Conservation (phyloP, 257 asterid species). For the Salvia splendens region DNA sequence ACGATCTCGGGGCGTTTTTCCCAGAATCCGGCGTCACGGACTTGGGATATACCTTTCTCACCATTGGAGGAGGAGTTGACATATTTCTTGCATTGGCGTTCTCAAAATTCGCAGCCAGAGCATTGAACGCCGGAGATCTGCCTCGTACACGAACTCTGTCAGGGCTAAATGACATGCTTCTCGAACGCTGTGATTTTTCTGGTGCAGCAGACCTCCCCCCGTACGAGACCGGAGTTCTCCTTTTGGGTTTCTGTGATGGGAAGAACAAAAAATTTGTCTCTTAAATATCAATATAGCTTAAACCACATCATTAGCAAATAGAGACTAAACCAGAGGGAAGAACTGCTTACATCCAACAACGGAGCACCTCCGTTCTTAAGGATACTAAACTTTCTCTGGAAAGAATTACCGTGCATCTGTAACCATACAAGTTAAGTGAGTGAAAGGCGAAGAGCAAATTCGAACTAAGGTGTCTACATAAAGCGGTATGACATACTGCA, state of each 20-base stretch:
- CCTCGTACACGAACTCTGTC: slow-evolving; percentile 99
- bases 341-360: slow-evolving; percentile 58
- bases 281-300: too few species aligned
- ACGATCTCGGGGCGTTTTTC: slow-evolving; percentile 53
- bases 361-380: slow-evolving; percentile 70
- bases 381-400: slow-evolving; percentile 82
- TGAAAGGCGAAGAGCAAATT: slow-evolving; percentile 23
- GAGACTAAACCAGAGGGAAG: slow-evolving; percentile 15
- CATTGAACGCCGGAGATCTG: slow-evolving; percentile 96
- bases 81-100: slow-evolving; percentile 72
- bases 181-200: slow-evolving; percentile 85
- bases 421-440: slow-evolving; percentile 29
- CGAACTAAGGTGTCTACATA: slow-evolving; percentile 1
- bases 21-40: slow-evolving; percentile 81
- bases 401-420: slow-evolving; percentile 94
- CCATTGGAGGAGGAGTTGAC: slow-evolving; percentile 96
- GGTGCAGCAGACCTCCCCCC: slow-evolving; percentile 86
- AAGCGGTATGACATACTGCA: slow-evolving; percentile 56
- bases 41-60: slow-evolving; percentile 79
- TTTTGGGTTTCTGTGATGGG: slow-evolving; percentile 74
- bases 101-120: slow-evolving; percentile 92
- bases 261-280: background rate
- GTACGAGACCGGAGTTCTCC: slow-evolving; percentile 67
- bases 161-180: slow-evolving; percentile 98
- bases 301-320: background rate